Evolutionary conservation across 116 monocot species (phyloP).

Genomic region (Iris pallida): DNA sequence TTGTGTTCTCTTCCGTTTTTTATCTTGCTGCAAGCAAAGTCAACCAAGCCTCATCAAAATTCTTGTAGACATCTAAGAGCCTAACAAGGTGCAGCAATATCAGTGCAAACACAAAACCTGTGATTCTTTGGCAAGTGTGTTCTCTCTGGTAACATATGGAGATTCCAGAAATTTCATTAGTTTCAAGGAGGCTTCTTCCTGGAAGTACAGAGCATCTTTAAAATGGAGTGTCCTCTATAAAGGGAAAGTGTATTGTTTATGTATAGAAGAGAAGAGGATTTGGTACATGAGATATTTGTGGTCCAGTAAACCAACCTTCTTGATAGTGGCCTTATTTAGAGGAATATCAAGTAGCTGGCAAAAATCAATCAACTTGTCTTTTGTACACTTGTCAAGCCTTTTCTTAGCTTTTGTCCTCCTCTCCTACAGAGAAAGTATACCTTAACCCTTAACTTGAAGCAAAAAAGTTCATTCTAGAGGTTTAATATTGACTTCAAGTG

Average conservation of each 20-base stretch:
- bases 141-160: slow-evolving; percentile 44
- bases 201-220: slow-evolving; percentile 1
- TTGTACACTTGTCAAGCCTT: slow-evolving; percentile 57
- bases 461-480: neutral
- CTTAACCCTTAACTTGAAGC: neutral
- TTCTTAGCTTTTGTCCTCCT: slow-evolving; percentile 53
- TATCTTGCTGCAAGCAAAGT: slow-evolving; percentile 30
- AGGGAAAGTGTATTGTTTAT: no score
- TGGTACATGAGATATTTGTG: neutral
- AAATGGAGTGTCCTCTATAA: neutral
- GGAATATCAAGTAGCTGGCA: no score
- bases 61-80: neutral
- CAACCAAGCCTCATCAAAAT: neutral
- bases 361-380: no score
- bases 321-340: slow-evolving; percentile 20
- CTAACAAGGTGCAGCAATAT: slow-evolving; percentile 1
- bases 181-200: slow-evolving; percentile 58
- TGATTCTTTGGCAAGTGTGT: slow-evolving; percentile 46
- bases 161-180: slow-evolving; percentile 21
- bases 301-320: slow-evolving; percentile 44
- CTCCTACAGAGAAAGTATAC: slow-evolving; percentile 31
- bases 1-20: slow-evolving; percentile 41
- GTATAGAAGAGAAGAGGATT: neutral
- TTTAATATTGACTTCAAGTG: neutral
- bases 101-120: slow-evolving; percentile 11